Conservation (phyloP, 306 rosid species). For the Ormosia emarginata region DNA sequence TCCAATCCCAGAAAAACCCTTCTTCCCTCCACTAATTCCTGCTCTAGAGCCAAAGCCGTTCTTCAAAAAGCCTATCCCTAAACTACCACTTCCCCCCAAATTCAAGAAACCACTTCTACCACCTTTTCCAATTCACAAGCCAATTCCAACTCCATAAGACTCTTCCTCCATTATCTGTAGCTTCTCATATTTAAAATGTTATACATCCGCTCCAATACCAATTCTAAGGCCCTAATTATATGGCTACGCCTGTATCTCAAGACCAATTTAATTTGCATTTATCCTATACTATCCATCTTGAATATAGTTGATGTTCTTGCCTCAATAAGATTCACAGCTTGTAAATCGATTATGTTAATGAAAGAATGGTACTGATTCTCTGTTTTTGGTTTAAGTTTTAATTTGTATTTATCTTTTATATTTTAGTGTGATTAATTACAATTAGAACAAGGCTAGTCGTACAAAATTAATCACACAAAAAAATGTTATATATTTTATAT, state of each 20-base stretch:
- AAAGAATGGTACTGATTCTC: background rate
- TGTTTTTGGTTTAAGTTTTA: background rate
- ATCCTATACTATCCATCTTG: background rate
- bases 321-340: background rate
- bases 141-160: slow-evolving; percentile 4
- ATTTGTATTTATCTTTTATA: background rate
- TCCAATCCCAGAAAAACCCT: too few relatives aligned
- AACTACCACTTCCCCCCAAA: slow-evolving; percentile 1
- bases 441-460: background rate
- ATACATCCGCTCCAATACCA: background rate
- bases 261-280: background rate
- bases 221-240: background rate
- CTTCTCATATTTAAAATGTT: background rate
- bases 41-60: background rate
- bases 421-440: background rate
- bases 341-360: background rate
- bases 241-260: background rate
- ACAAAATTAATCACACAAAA: too few relatives aligned
- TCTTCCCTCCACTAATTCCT: background rate
- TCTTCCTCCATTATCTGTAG: background rate
- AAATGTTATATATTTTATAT: too few relatives aligned
- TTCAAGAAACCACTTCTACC: slow-evolving; percentile 11
- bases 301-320: background rate
- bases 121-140: slow-evolving; percentile 12
- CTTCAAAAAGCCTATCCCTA: slow-evolving; percentile 2